Percentiles rank a stretch among this genome's conserved stretches.
Conservation (phyloP, 805 yeast genomes). For the Schwanniomyces pseudopolymorphus region DNA sequence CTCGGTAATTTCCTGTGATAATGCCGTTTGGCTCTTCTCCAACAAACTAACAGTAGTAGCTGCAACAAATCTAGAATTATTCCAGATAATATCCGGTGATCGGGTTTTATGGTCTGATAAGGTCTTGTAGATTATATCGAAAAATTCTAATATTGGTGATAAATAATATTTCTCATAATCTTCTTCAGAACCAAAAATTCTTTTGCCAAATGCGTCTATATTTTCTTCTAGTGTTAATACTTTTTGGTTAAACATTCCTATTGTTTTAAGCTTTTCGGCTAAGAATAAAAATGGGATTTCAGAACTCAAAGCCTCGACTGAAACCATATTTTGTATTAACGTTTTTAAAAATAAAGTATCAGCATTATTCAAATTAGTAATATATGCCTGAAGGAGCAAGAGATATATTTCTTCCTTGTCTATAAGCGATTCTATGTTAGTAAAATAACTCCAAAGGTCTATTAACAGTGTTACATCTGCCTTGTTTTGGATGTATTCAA, state of each 20-base stretch:
- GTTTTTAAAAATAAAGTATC: not conserved
- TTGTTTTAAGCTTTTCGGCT: conserved; percentile 17
- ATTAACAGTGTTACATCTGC: not conserved
- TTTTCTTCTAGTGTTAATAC: conserved; percentile 1
- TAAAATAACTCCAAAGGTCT: conserved; percentile 11
- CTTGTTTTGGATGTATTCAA: conserved; percentile 11
- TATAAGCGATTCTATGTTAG: conserved; percentile 4
- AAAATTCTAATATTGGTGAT: conserved; percentile 4
- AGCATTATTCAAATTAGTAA: not conserved
- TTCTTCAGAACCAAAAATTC: not conserved
- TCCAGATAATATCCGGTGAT: conserved; percentile 17
- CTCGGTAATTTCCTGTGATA: not conserved
- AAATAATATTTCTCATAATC: conserved; percentile 5
- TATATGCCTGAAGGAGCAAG: conserved; percentile 20
- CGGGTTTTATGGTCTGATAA: conserved; percentile 1
- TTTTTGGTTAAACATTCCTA: conserved; percentile 18
- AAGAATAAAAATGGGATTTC: conserved; percentile 3
- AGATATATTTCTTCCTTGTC: conserved; percentile 20
- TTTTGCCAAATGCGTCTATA: not conserved
- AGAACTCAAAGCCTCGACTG: not conserved
- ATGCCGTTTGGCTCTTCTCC: not conserved
- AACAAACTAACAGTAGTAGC: conserved; percentile 15
- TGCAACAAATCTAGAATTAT: conserved; percentile 33
- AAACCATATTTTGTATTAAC: conserved; percentile 1
- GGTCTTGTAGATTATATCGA: conserved; percentile 7